Base-by-base conservation (phyloP, 1,139 yeast genomes). In the Meyerozyma sp. region DNA sequence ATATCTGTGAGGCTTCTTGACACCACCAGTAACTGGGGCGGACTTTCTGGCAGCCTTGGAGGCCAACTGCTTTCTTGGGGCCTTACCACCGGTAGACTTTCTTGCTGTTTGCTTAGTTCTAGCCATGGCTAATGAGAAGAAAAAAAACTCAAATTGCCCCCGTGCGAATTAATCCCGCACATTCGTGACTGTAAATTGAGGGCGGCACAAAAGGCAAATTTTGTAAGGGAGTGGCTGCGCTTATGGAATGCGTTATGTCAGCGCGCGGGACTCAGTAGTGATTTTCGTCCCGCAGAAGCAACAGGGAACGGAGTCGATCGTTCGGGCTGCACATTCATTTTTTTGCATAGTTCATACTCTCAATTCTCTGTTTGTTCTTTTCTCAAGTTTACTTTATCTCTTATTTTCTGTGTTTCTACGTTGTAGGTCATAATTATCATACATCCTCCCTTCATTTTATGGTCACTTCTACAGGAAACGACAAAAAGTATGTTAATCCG, bases 21-120 rank as follows among this genome's bases (percentile, higher is more conserved):
- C 78, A 64, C 78, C 77, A 47, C 78, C 78, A 44, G 72, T 61
- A 39, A 70, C 75, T 58, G 78, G 78, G 46, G 78, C 78, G 32
- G 77, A 72, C 58, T 73, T 73, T 68, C 78, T 70, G 48, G 78
- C 78, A 43, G 78, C 78, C 61, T 73, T 73, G 46, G 77, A 73
- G 47, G 78, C 78, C 56, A 73, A 70, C 60, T 73, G 78, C 61
- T 73, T 73, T 72, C 78, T 73, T 58, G 78, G 78, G 41, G 78
- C 78, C 57, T 73, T 73, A 61, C 78, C 78, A 60, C 78, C 78
- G 48, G 78, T 73, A 42, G 77, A 73, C 59, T 73, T 73, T 72
- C 78, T 73, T 47, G 78, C 78, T 46, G 78, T 73, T 66, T 73
- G 78, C 58, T 73, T 73, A 44, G 78, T 73, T 73, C 78, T 73